Evolutionary conservation across 2,329 filamentous ascomycete species (phyloP).

Genomic region (Teratosphaeria pseudoeucalypti): DNA sequence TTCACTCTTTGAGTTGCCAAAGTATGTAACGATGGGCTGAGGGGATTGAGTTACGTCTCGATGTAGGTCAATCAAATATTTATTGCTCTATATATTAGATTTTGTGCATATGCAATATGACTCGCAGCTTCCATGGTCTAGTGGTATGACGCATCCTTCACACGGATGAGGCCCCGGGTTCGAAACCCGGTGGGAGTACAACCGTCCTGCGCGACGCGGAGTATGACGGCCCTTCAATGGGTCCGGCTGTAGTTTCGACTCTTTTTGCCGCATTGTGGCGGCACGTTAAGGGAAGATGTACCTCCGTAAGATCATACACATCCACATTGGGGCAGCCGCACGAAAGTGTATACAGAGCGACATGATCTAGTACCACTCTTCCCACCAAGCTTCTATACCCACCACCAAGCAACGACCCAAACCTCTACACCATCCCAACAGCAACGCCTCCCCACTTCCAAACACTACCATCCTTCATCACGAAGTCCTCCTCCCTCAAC

Average conservation of each 20-base stretch:
- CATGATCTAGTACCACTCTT: no score
- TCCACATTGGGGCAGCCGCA: no score
- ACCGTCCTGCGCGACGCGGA: neutral
- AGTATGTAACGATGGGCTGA: no score
- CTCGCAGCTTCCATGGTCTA: slow-evolving; percentile 14
- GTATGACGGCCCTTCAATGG: neutral
- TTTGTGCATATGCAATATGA: neutral
- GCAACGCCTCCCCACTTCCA: slow-evolving; percentile 32
- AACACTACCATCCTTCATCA: slow-evolving; percentile 47
- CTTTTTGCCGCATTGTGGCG: neutral
- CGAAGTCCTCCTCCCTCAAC: slow-evolving; percentile 41
- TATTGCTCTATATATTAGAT: neutral
- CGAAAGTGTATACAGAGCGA: no score
- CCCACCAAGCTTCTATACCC: no score
- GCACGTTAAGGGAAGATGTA: no score
- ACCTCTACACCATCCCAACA: slow-evolving; percentile 12
- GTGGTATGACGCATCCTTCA: slow-evolving; percentile 22
- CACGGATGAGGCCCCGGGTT: slow-evolving; percentile 20
- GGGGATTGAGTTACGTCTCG: no score
- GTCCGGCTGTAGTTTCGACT: neutral
- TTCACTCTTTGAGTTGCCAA: no score
- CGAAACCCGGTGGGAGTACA: slow-evolving; percentile 6
- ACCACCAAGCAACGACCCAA: neutral
- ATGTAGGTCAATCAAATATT: no score
- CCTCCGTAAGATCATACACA: no score